Evolutionary conservation across 148 eudicot genomes (phyloP), one percentile per base, ranked within the genome.

Genomic region (Vaccinium darrowii): DNA sequence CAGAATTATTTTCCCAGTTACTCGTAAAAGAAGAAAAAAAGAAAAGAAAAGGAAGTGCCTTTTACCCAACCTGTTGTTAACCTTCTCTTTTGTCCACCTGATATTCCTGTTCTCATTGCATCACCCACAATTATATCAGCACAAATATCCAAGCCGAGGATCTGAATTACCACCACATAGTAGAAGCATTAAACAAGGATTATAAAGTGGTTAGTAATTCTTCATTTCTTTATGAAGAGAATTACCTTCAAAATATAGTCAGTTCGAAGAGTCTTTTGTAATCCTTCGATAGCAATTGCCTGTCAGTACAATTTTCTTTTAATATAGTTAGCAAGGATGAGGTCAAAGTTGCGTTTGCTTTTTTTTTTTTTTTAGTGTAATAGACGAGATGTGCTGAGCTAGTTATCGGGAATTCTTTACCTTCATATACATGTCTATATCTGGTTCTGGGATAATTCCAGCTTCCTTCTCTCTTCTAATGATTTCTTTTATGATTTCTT

Each of bases 71-170:
- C 98, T 89, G 98, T 91, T 80, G 98, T 92, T 82, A 95, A 84
- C 78, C 98, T 89, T 88, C 90, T 93, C 90, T 95, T 95, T 79
- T 95, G 96, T 49, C 98, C 98, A 72, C 98, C 98, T 16, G 97
- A 93, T 53, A 95, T 92, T 51, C 98, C 98, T 91, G 91, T 89
- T 83, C 91, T 92, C 98, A 95, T 95, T 72, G 89, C 94, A 88
- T 95, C 93, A 54, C 98, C 98, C 47, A 84, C 92, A 85, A 93
- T 62, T 51, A 88, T 91, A 79, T 95, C 91, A 73, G 98, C 90
- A 86, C 98, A 93, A 4, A 90, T 74, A 85, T 95, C 98, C 80
- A 95, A 90, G 36, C 97, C 98, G 81, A 93, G 93, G 86, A 95
- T 91, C 97, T 95, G 91, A 71, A 60, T 19, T 19, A 8, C 65